phyloP scores from a whole-genome alignment of 2,329 filamentous ascomycete genomes.

The Aureobasidium melanogenum region DNA sequence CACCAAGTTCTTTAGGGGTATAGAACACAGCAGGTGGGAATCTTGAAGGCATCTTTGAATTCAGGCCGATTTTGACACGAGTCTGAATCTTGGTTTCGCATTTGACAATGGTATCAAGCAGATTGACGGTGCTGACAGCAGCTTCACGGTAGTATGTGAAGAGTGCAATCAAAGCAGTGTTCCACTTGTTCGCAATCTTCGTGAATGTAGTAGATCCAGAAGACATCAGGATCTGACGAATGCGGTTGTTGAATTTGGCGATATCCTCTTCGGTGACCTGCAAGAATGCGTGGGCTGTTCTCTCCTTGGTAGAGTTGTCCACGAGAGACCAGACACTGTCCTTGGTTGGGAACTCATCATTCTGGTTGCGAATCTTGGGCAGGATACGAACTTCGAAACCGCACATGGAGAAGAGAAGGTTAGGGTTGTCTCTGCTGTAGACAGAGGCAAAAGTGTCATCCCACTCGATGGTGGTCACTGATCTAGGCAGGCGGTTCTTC shows the following conservation, averaged over 20 bases:
- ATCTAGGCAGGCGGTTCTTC: conserved; percentile 91
- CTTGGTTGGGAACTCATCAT: conserved; percentile 94
- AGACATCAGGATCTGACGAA: conserved; percentile 97
- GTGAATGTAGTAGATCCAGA: conserved; percentile 99
- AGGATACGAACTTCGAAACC: conserved; percentile 96
- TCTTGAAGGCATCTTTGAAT: conserved; percentile 98
- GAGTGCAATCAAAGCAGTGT: conserved; percentile 89
- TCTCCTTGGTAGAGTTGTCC: conserved; percentile 92
- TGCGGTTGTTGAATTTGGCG: conserved; percentile 97
- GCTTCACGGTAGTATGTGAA: conserved; percentile 99
- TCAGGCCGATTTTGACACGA: conserved; percentile 88
- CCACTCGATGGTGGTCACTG: conserved; percentile 96
- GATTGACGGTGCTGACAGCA: conserved; percentile 85
- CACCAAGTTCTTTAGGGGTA: conserved; percentile 94
- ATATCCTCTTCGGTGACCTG: conserved; percentile 98
- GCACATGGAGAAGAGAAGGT: conserved; percentile 93
- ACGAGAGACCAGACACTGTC: conserved; percentile 98
- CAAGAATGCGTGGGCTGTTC: conserved; percentile 92
- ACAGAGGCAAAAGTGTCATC: conserved; percentile 98
- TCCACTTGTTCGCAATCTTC: conserved; percentile 99
- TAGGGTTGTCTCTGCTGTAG: conserved; percentile 96
- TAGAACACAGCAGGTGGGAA: conserved; percentile 99
- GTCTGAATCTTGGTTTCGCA: conserved; percentile 99
- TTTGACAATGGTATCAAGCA: conserved; percentile 96
- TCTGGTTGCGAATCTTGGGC: conserved; percentile 88